Conservation (phyloP, 1,284 basidiomycete species). For the Boletus albobrunnescens region DNA sequence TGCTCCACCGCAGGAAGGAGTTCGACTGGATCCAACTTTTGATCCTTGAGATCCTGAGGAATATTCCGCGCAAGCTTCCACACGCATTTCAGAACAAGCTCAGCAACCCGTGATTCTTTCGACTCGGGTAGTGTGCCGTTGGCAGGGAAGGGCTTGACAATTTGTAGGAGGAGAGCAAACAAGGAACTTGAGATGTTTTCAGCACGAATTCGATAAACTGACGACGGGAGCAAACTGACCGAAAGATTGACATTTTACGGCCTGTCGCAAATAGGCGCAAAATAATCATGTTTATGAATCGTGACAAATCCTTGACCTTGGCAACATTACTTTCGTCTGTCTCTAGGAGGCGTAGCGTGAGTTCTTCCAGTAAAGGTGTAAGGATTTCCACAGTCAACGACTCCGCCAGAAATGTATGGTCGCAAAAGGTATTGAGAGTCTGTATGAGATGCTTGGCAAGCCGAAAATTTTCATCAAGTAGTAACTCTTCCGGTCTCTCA, state of each 20-base stretch:
- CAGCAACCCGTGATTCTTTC: constrained; percentile 87
- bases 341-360: constrained; percentile 86
- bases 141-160: constrained; percentile 81
- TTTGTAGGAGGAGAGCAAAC: constrained; percentile 81
- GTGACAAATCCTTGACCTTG: constrained; percentile 83
- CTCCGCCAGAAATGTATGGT: constrained; percentile 77
- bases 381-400: constrained; percentile 78
- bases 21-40: constrained; percentile 79
- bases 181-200: constrained; percentile 49
- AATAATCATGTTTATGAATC: constrained; percentile 98
- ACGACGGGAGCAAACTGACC: constrained; percentile 47
- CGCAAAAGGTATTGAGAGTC: constrained; percentile 88
- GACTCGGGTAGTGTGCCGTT: constrained; percentile 66
- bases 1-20: constrained; percentile 93
- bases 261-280: constrained; percentile 90
- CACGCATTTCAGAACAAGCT: constrained; percentile 95
- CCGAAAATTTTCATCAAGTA: constrained; percentile 76
- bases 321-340: constrained; percentile 79
- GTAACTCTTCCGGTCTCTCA: constrained; percentile 70
- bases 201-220: constrained; percentile 2
- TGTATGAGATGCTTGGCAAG: constrained; percentile 95
- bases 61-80: constrained; percentile 98
- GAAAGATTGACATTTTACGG: constrained; percentile 87
- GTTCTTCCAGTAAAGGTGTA: constrained; percentile 77
- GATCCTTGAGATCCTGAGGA: constrained; percentile 83